phyloP scores from a whole-genome alignment of 495 filamentous ascomycete species.

The Xylaria flabelliformis region DNA sequence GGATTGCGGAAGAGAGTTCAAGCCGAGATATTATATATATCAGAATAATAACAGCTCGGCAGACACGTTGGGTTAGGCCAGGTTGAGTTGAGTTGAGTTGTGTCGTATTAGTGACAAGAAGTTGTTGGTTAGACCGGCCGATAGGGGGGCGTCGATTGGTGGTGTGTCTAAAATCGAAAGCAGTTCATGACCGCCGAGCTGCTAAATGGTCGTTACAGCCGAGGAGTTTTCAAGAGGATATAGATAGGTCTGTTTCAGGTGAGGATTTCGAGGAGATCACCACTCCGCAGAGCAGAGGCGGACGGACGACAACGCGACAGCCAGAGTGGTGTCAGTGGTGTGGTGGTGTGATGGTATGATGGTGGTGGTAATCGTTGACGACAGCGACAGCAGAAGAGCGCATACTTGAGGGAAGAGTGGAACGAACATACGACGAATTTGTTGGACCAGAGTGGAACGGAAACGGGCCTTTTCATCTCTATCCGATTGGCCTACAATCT shows the following conservation, averaged over 20 bases:
- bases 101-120: neutral
- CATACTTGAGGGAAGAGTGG: conserved; percentile 7
- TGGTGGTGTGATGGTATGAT: conserved; percentile 20
- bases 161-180: neutral
- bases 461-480: conserved; percentile 1
- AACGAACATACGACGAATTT: conserved; percentile 25
- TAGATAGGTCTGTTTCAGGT: conserved; percentile 27
- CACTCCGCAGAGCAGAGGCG: conserved; percentile 24
- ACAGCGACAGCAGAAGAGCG: neutral
- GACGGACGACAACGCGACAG: conserved; percentile 19
- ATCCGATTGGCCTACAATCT: conserved; percentile 9
- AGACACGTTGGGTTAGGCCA: conserved; percentile 5
- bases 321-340: conserved; percentile 16
- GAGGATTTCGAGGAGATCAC: conserved; percentile 33
- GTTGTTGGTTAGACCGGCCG: neutral
- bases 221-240: neutral
- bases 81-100: neutral
- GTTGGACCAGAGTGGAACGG: conserved; percentile 7
- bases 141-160: neutral
- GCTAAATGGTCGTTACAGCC: neutral
- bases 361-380: conserved; percentile 11
- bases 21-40: neutral
- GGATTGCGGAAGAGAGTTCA: neutral
- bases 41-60: neutral
- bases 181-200: conserved; percentile 15